phyloP scores from a whole-genome alignment of 2,329 filamentous ascomycete genomes.

The Colletotrichum tabaci region DNA sequence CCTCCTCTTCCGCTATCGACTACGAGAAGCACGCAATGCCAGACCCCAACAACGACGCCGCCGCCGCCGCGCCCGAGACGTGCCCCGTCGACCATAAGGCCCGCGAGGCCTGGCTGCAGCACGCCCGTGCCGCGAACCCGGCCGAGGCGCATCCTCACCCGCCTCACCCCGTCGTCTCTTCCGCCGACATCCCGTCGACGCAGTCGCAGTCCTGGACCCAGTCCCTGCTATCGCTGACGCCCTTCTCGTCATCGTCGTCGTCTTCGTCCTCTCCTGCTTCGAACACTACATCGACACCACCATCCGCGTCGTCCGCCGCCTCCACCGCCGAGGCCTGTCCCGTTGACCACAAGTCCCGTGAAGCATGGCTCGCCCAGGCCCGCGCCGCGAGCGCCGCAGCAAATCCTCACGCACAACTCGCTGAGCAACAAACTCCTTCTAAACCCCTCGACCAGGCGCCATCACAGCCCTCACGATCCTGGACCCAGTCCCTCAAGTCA shows the following conservation, averaged over 20 bases:
- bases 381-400: constrained; percentile 57
- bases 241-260: constrained; percentile 49
- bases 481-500: constrained; percentile 60
- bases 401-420: constrained; percentile 45
- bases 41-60: constrained; percentile 16
- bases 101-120: constrained; percentile 87
- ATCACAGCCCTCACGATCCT: constrained; percentile 53
- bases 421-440: constrained; percentile 38
- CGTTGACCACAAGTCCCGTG: constrained; percentile 90
- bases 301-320: constrained; percentile 41
- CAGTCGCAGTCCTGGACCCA: constrained; percentile 60
- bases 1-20: constrained; percentile 7
- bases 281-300: constrained; percentile 36
- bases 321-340: constrained; percentile 73
- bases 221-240: constrained; percentile 58
- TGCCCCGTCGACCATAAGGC: constrained; percentile 67
- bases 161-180: constrained; percentile 46
- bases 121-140: constrained; percentile 70
- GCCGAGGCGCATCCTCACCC: constrained; percentile 50
- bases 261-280: constrained; percentile 43
- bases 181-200: constrained; percentile 30
- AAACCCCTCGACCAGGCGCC: constrained; percentile 6
- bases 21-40: constrained; percentile 26
- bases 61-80: constrained; percentile 18
- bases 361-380: constrained; percentile 86